Evolutionary conservation across 495 filamentous ascomycete species (phyloP), one percentile per base, ranked within the genome.

Genomic region (Letharia columbiana): DNA sequence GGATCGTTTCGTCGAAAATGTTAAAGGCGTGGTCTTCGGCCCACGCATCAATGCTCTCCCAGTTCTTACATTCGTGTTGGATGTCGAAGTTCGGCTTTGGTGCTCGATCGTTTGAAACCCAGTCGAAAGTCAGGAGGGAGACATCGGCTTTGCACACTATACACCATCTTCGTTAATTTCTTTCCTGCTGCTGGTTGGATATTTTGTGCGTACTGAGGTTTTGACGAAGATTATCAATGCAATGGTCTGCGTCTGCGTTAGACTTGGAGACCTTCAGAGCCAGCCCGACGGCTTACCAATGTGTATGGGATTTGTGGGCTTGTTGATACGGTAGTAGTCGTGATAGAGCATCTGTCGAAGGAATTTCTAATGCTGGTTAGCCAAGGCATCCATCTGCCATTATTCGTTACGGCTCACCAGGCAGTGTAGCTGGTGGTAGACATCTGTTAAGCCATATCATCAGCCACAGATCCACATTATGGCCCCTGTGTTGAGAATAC

Each of bases 131-230:
- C 23, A 62, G 64, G n/a, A 76, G 31, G 12, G 69, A 64, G 23
- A 73, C 67, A 60, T 77, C 73, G n/a, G 67, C 72, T 31, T 69
- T 65, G 65, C 73, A 76, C 73, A 75, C 75, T 37, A 75, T 66
- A 23, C 63, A 60, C 63, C 75, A 71, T 2, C 71, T 69, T 20
- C 74, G 54, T 49, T 67, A 70, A 42, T n/a, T n/a, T n/a, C n/a
- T n/a, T 76, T 74, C 15, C 74, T 58, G 62, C 73, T 76, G 63
- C 74, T 74, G 42, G 71, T 71, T 65, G 47, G 31, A 47, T 6
- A 17, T 0, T 23, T 6, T 56, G 54, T 12, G 35, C 23, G 54
- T 57, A 57, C 23, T 28, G 23, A 57, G 54, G 18, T 37, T 57
- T n/a, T 31, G 54, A 57, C 35, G 35, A 15, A 37, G 54, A 18